Evolutionary conservation across 2,329 filamentous ascomycete species (phyloP).

Genomic region (Thermoascus crustaceus): DNA sequence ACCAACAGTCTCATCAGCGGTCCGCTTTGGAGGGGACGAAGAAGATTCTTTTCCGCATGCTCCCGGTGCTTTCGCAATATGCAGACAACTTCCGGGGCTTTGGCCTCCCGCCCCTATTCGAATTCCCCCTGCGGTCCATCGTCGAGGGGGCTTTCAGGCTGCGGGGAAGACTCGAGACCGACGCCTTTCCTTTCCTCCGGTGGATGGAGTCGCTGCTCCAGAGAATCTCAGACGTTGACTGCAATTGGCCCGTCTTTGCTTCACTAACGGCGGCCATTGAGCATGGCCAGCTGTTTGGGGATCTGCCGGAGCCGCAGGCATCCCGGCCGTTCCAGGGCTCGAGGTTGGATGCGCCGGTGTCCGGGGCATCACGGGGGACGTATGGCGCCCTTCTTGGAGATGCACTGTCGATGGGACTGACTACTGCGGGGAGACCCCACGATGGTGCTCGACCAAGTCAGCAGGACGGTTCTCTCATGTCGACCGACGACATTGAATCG

Average conservation of each 20-base stretch:
- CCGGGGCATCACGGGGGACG: too few relatives aligned
- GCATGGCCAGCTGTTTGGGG: slow-evolving; percentile 14
- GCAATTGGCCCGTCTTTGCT: slow-evolving; percentile 28
- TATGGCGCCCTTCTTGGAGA: too few relatives aligned
- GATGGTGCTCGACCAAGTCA: background rate
- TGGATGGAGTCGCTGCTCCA: slow-evolving; percentile 28
- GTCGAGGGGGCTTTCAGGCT: slow-evolving; percentile 25
- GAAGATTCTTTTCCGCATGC: slow-evolving; percentile 28
- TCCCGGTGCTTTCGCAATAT: slow-evolving; percentile 29
- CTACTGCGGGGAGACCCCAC: background rate
- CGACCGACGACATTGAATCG: slow-evolving; percentile 11
- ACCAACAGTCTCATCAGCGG: slow-evolving; percentile 25
- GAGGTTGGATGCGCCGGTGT: too few relatives aligned
- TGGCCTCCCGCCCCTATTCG: slow-evolving; percentile 31
- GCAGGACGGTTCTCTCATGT: slow-evolving; percentile 6
- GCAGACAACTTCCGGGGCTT: slow-evolving; percentile 30
- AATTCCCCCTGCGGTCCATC: slow-evolving; percentile 28
- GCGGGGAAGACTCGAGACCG: slow-evolving; percentile 20
- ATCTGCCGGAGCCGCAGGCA: too few relatives aligned
- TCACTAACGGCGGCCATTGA: slow-evolving; percentile 23
- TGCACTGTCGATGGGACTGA: too few relatives aligned
- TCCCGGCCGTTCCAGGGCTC: too few relatives aligned
- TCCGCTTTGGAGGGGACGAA: slow-evolving; percentile 27
- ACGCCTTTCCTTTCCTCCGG: slow-evolving; percentile 25
- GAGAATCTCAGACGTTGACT: slow-evolving; percentile 17